A percentile compares a stretch with the other conserved stretches of the same genome.
These are phyloP conservation scores for Phanerochaete carnosa DNA, from an alignment of 768 basidiomycete species.

Conservation along the genomic window DNA sequence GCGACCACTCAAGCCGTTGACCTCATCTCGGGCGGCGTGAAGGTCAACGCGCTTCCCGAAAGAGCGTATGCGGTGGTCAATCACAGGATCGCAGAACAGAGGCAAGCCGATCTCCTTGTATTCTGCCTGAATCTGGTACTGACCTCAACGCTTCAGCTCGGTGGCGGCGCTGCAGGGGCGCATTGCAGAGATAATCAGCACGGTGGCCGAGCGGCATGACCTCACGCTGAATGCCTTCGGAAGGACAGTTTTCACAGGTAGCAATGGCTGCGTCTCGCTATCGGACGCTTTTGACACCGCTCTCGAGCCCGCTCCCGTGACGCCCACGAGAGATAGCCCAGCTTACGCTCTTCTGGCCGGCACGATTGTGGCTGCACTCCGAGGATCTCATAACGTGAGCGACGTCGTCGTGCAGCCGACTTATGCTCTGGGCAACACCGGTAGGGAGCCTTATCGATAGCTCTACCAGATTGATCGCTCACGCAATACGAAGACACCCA, in stretches of 20 bases:
- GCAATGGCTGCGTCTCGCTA: slow-evolving; percentile 36
- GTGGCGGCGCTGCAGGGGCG: slow-evolving; percentile 18
- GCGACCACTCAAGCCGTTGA: slow-evolving; percentile 81
- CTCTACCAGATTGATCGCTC: slow-evolving; percentile 2
- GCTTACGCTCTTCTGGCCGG: slow-evolving; percentile 32
- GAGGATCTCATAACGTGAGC: slow-evolving; percentile 28
- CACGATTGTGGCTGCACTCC: slow-evolving; percentile 33
- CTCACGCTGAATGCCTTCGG: slow-evolving; percentile 62
- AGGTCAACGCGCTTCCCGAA: slow-evolving; percentile 76
- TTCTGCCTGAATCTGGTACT: slow-evolving; percentile 10
- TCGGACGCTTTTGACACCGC: slow-evolving; percentile 41
- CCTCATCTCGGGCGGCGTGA: slow-evolving; percentile 38
- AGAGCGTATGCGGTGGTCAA: slow-evolving; percentile 66
- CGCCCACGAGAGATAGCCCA: slow-evolving; percentile 33
- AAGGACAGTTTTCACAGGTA: slow-evolving; percentile 31
- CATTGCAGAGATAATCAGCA: slow-evolving; percentile 34
- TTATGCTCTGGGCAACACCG: slow-evolving; percentile 22
- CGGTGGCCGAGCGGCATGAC: slow-evolving; percentile 50
- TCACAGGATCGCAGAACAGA: slow-evolving; percentile 53
- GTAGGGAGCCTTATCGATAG: slow-evolving; percentile 14
- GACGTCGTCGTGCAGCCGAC: slow-evolving; percentile 3
- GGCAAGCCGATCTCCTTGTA: slow-evolving; percentile 17
- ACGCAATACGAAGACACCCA: slow-evolving; percentile 32
- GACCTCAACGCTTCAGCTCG: slow-evolving; percentile 13
- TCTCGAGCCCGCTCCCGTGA: slow-evolving; percentile 63